Base-by-base conservation (phyloP, 2,329 filamentous ascomycete species). In the Pyrenophora graminea region DNA sequence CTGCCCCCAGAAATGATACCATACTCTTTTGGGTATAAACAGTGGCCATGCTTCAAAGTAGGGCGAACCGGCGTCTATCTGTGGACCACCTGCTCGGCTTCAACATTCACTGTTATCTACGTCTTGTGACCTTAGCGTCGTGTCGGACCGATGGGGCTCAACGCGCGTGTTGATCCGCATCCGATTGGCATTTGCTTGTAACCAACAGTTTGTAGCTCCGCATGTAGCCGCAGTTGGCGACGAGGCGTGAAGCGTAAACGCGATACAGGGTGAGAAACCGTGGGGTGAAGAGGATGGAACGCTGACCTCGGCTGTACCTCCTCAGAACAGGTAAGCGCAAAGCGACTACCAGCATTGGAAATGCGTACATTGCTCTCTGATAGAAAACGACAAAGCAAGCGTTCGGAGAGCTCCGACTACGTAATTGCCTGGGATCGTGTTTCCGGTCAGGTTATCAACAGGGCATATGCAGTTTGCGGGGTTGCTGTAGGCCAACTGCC, bases 251-350 rank as follows among this genome's bases (percentile, higher is more conserved):
- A 46, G 45, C 50, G 43, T 49, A 48, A 21, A 52, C 13, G 31
- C 33, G 27, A 41, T 49, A 19, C 51, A 36, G 45, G 48, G 36
- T 32, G 53, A 53, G 48, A 56, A 61, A 61, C 59, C 64, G 63
- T 66, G 63, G 63, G 63, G 64, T 63, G 61, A 44, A 54, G 41
- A 41, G 49, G 58, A 52, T 44, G 39, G 52, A 62, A 56, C 54
- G 42, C 47, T 60, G 48, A 46, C 44, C 25, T 62, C 69, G 69
- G 63, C 47, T 66, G 67, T 55, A 70, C 68, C 53, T 71, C 41
- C 67, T 63, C 12, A 37, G 32, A 54, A 25, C 18, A 45, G 54
- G 42, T 48, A 61, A 64, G 44, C 34, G 42, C 31, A 40, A 38
- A 18, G 38, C 30, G 46, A 33, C 38, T 25, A 47, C 45, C 45